Conservation (phyloP, 768 basidiomycete species). For the Auriscalpium vulgare region DNA sequence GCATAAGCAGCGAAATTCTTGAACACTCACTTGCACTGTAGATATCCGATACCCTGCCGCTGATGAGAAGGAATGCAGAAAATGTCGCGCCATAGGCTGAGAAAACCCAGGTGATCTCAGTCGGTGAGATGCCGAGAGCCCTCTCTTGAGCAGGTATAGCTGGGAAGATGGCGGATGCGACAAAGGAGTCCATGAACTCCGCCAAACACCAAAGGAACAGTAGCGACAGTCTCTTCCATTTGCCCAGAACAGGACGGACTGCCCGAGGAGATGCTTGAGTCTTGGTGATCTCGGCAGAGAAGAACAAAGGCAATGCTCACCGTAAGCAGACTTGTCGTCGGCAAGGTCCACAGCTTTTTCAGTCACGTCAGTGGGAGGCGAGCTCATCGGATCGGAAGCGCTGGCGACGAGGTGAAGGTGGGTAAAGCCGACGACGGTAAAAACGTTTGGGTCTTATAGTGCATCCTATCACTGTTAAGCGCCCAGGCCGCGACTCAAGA, state of each 20-base stretch:
- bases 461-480: too few relatives aligned
- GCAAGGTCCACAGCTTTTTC: too few relatives aligned
- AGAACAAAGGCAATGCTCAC: too few relatives aligned
- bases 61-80: slow-evolving; percentile 22
- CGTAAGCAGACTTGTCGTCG: too few relatives aligned
- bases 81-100: slow-evolving; percentile 20
- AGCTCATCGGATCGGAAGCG: too few relatives aligned
- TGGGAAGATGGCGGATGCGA: slow-evolving; percentile 26
- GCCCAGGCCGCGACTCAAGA: too few relatives aligned
- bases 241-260: neutral
- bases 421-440: too few relatives aligned
- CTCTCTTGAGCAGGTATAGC: slow-evolving; percentile 22
- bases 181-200: slow-evolving; percentile 30
- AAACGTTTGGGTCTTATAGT: too few relatives aligned
- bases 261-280: neutral
- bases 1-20: neutral
- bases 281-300: too few relatives aligned
- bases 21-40: neutral
- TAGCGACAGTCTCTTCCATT: neutral
- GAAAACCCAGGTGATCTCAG: slow-evolving; percentile 26
- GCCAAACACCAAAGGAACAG: slow-evolving; percentile 13
- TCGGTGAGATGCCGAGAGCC: slow-evolving; percentile 18
- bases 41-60: neutral
- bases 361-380: too few relatives aligned
- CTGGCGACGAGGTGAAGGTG: too few relatives aligned